Percentiles rank a stretch among this genome's conserved stretches.
Evolutionary conservation across 495 filamentous ascomycete genomes (phyloP).

Genomic region (Penicillium canariense): DNA sequence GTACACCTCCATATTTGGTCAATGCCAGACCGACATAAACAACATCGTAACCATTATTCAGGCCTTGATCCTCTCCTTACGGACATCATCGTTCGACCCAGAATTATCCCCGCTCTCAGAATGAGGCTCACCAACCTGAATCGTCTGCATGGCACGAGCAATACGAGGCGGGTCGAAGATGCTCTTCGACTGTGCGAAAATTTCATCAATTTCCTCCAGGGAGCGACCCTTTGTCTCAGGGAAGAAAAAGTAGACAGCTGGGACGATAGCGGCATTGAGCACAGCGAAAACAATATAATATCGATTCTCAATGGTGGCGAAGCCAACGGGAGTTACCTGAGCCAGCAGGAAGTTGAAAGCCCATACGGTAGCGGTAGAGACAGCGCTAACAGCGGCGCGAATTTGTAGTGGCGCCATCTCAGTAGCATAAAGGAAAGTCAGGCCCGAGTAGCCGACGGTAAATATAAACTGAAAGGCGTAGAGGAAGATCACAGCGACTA

Average conservation of each 20-base stretch:
- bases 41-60: neutral
- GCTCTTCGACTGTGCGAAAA: conserved; percentile 47
- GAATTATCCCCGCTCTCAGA: conserved; percentile 7
- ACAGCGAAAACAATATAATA: conserved; percentile 52
- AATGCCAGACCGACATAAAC: neutral
- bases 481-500: conserved; percentile 41
- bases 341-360: conserved; percentile 49
- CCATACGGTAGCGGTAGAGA: conserved; percentile 63
- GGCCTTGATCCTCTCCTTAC: conserved; percentile 11
- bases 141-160: conserved; percentile 21
- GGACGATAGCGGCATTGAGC: conserved; percentile 46
- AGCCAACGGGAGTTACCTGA: conserved; percentile 45
- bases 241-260: conserved; percentile 55
- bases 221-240: conserved; percentile 58
- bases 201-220: conserved; percentile 74
- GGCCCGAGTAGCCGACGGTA: conserved; percentile 58
- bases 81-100: conserved; percentile 6
- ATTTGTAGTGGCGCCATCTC: conserved; percentile 69
- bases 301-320: conserved; percentile 41
- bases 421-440: conserved; percentile 62
- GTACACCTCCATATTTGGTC: neutral
- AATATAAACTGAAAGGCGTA: conserved; percentile 45
- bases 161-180: conserved; percentile 33
- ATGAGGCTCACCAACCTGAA: conserved; percentile 5
- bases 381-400: conserved; percentile 62